Conservation (phyloP, 2,329 filamentous ascomycete species). For the Trichophyton simii region DNA sequence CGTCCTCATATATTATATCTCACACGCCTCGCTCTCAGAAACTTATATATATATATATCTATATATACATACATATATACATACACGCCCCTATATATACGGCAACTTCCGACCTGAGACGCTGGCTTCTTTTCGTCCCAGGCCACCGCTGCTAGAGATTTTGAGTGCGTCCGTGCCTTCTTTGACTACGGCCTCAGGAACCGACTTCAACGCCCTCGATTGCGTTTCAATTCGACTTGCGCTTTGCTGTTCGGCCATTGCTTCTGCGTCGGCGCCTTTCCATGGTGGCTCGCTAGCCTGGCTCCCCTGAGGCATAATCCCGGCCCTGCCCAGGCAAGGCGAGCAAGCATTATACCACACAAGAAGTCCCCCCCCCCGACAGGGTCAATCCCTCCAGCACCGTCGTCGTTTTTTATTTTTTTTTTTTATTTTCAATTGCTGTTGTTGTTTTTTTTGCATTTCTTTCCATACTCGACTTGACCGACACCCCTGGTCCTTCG, state of each 20-base stretch:
- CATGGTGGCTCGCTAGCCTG: background rate
- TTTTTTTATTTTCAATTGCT: background rate
- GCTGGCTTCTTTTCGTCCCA: no score
- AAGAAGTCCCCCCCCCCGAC: background rate
- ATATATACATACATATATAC: no score
- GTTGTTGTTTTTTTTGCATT: background rate
- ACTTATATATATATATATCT: no score
- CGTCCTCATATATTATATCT: background rate
- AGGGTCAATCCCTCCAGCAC: background rate
- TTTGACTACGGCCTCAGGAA: background rate
- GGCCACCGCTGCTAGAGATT: no score
- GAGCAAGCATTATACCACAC: background rate
- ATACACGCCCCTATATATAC: background rate
- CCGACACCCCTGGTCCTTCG: slow-evolving; percentile 8
- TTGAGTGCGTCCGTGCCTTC: background rate
- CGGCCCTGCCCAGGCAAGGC: background rate
- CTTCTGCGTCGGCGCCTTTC: background rate
- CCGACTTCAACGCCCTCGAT: no score
- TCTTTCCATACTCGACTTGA: background rate
- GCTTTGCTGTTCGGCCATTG: no score
- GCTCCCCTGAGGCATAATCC: background rate
- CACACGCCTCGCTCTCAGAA: background rate
- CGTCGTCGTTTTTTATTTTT: background rate
- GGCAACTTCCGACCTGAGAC: no score
- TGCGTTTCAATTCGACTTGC: no score